Conservation (phyloP, 352 stramenopile genomes). For the Pythium rhizo-oryzae region DNA sequence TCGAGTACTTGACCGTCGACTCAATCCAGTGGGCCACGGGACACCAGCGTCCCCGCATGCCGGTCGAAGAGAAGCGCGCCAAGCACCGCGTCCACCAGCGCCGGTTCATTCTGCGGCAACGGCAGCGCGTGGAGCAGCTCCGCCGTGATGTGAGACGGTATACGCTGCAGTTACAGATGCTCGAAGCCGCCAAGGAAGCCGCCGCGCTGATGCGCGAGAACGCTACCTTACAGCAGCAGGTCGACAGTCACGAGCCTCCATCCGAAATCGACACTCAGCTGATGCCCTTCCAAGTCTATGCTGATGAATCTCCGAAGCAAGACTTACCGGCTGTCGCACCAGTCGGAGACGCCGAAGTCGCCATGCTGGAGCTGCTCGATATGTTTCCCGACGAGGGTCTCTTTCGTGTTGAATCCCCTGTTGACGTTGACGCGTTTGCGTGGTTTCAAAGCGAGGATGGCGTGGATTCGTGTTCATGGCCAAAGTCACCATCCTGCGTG, state of each 20-base stretch:
- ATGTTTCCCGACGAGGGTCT: too few species aligned
- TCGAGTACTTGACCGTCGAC: conserved; percentile 9
- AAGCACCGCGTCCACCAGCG: conserved; percentile 7
- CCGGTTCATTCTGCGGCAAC: not conserved
- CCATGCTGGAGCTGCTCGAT: too few species aligned
- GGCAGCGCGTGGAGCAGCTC: not conserved
- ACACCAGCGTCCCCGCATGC: not conserved
- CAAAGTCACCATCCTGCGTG: too few species aligned
- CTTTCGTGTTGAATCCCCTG: too few species aligned
- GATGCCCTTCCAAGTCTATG: not conserved
- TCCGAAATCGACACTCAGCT: not conserved
- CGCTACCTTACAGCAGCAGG: not conserved
- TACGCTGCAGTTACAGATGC: not conserved
- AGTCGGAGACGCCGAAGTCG: too few species aligned
- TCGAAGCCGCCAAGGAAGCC: not conserved
- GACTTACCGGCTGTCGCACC: too few species aligned
- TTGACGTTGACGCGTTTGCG: too few species aligned
- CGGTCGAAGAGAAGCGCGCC: not conserved
- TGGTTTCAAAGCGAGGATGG: too few species aligned
- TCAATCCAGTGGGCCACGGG: not conserved
- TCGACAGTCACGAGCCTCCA: too few species aligned
- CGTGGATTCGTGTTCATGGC: too few species aligned
- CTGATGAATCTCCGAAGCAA: not conserved
- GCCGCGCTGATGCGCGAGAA: not conserved
- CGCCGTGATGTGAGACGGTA: not conserved